These are phyloP conservation scores for Candida insectalens DNA, from an alignment of 805 yeast species.

Conservation along the genomic window DNA sequence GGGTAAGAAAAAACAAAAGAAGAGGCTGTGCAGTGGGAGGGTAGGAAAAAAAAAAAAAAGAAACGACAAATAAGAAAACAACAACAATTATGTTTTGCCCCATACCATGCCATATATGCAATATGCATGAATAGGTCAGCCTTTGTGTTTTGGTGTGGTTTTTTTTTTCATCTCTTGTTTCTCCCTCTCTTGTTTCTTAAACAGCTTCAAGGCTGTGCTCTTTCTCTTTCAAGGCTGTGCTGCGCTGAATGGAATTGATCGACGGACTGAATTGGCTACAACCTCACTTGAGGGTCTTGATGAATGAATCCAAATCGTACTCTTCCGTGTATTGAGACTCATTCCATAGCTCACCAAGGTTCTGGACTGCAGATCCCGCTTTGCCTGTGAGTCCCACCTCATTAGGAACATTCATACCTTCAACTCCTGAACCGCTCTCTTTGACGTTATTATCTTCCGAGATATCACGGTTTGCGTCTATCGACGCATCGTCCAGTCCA, in stretches of 20 bases:
- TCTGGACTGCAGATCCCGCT: constrained; percentile 82
- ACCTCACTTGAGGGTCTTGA: constrained; percentile 48
- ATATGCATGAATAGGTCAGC: no score
- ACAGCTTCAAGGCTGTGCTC: no score
- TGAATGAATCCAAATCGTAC: constrained; percentile 87
- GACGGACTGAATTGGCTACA: background rate
- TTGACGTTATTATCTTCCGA: constrained; percentile 8
- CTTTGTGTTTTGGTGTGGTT: no score
- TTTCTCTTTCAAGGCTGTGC: no score
- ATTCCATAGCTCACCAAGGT: constrained; percentile 92
- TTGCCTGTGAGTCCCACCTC: constrained; percentile 79
- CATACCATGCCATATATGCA: no score
- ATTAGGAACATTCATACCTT: constrained; percentile 25
- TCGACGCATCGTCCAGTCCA: no score
- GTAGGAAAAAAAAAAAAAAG: no score
- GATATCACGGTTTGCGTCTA: constrained; percentile 16
- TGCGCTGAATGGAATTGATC: background rate
- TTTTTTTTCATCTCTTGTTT: background rate
- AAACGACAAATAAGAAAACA: no score
- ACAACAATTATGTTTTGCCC: no score
- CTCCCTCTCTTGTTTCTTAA: background rate
- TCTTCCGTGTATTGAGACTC: constrained; percentile 94
- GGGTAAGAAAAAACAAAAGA: no score
- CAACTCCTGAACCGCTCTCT: constrained; percentile 9
- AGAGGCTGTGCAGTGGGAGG: no score